Conservation (phyloP, 179 eudicot species). For the Gypsophila paniculata region DNA sequence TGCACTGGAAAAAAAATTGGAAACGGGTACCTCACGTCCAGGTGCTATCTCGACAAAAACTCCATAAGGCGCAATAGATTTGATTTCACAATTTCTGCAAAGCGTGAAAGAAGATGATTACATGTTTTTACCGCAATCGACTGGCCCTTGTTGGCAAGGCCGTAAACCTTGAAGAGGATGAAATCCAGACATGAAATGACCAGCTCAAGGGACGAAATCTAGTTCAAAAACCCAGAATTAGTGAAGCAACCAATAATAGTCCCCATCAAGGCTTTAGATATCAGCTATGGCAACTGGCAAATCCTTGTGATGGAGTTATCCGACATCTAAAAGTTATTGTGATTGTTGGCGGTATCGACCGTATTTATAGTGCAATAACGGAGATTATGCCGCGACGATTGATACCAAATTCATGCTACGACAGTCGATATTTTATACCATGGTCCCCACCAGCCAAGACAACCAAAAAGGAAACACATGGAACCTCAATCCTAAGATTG, state of each 20-base stretch:
- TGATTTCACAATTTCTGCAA: slow-evolving; percentile 81
- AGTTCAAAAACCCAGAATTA: background rate
- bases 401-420: too few relatives aligned
- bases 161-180: background rate
- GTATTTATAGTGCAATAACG: too few relatives aligned
- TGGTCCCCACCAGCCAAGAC: background rate
- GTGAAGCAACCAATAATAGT: background rate
- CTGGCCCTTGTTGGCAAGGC: background rate
- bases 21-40: slow-evolving; percentile 74
- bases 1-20: background rate
- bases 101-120: slow-evolving; percentile 7
- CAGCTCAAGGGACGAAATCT: background rate
- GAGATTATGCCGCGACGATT: too few relatives aligned
- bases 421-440: too few relatives aligned
- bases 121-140: background rate
- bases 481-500: background rate
- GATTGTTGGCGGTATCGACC: too few relatives aligned
- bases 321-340: too few relatives aligned
- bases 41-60: slow-evolving; percentile 93
- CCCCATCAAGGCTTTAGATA: too few relatives aligned
- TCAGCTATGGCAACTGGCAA: too few relatives aligned
- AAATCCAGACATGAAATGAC: background rate
- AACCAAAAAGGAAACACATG: background rate
- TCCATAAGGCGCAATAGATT: slow-evolving; percentile 81
- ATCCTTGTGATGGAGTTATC: too few relatives aligned